Conservation (phyloP, 306 rosid genomes). For the Castanopsis chinensis region DNA sequence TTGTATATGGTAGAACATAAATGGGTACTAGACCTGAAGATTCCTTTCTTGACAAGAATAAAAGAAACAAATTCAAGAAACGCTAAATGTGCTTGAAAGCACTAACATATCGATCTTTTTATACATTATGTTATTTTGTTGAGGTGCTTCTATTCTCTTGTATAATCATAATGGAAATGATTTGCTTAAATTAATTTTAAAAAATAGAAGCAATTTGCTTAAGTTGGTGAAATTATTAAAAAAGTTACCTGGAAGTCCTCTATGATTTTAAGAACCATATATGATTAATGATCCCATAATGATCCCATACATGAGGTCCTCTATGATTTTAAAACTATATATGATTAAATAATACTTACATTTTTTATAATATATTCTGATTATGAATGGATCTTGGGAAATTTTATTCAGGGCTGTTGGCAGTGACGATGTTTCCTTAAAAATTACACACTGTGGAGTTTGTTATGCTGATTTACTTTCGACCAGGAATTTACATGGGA, state of each 20-base stretch:
- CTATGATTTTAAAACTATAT: not conserved
- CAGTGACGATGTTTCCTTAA: slow-evolving; percentile 57
- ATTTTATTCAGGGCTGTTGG: slow-evolving; percentile 51
- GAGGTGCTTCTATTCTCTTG: too few species aligned
- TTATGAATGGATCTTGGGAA: not conserved
- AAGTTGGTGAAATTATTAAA: not conserved
- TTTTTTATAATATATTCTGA: not conserved
- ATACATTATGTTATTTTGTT: too few species aligned
- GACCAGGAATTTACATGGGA: slow-evolving; percentile 53
- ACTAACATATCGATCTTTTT: too few species aligned
- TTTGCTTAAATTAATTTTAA: too few species aligned
- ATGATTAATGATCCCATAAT: too few species aligned
- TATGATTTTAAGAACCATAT: not conserved
- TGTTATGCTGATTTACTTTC: slow-evolving; percentile 72
- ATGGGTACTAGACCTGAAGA: too few species aligned
- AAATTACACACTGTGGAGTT: slow-evolving; percentile 77
- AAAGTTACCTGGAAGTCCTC: not conserved
- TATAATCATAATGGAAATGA: too few species aligned
- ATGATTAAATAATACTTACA: not conserved
- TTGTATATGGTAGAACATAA: too few species aligned
- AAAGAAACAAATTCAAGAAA: too few species aligned
- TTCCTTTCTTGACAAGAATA: too few species aligned
- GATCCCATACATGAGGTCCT: not conserved
- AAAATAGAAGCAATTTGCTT: not conserved
- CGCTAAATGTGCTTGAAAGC: too few species aligned